A percentile compares a stretch with the other conserved stretches of the same genome.
Conservation (phyloP, 1,284 basidiomycete genomes). For the Puccinia triticina region DNA sequence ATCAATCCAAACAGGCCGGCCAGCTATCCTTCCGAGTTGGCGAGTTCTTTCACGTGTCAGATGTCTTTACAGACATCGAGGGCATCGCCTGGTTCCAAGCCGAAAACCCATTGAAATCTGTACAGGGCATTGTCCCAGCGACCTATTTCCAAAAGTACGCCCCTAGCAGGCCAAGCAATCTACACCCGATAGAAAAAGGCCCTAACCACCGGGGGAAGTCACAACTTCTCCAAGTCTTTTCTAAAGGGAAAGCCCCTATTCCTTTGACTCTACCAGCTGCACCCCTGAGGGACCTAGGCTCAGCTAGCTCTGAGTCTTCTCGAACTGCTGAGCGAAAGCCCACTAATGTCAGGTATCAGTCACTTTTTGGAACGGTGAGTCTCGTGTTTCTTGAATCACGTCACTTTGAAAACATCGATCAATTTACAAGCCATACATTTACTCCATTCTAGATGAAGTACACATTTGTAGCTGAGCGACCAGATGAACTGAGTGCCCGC, state of each 20-base stretch:
- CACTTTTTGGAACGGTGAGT: slow-evolving; percentile 27
- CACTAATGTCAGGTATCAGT: not conserved
- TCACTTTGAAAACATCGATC: not conserved
- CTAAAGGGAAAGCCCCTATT: not conserved
- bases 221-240: not conserved
- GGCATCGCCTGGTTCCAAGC: slow-evolving; percentile 33
- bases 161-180: slow-evolving; percentile 1
- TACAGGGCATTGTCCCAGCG: not conserved
- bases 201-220: not conserved
- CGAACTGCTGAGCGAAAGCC: not conserved
- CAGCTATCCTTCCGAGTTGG: slow-evolving; percentile 19
- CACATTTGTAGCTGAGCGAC: slow-evolving; percentile 33
- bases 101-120: slow-evolving; percentile 12
- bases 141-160: not conserved
- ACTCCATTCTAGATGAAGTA: slow-evolving; percentile 28
- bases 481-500: slow-evolving; percentile 36
- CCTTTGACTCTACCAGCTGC: not conserved
- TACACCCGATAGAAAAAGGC: not conserved
- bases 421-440: not conserved
- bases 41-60: slow-evolving; percentile 30
- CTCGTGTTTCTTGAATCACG: not conserved
- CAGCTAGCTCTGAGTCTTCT: slow-evolving; percentile 2
- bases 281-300: not conserved
- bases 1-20: not conserved
- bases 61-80: slow-evolving; percentile 4